Conservation (phyloP, 2,329 filamentous ascomycete species). For the Stenocarpella maydis region DNA sequence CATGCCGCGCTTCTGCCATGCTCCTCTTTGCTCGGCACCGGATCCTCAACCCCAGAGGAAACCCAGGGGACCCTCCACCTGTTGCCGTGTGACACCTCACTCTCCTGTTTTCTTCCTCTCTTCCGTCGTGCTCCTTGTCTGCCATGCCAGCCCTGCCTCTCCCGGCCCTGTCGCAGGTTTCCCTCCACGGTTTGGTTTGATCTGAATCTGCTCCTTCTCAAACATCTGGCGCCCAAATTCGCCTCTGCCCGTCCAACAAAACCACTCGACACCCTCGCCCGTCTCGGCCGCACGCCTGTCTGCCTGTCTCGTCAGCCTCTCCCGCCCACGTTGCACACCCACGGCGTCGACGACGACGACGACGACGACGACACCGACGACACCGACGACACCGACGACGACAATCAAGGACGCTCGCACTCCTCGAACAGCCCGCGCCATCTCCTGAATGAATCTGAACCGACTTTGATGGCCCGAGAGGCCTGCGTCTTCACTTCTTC, state of each 20-base stretch:
- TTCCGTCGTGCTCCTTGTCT: conserved; percentile 29
- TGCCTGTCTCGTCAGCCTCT: conserved; percentile 4
- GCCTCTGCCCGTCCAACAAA: conserved; percentile 24
- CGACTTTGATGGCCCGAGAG: conserved; percentile 51
- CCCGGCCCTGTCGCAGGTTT: conserved; percentile 33
- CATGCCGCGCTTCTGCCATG: conserved; percentile 24
- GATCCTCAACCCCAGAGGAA: conserved; percentile 6
- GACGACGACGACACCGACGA: neutral
- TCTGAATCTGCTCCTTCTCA: conserved; percentile 29
- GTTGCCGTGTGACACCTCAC: conserved; percentile 1
- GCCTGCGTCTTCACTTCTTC: conserved; percentile 44
- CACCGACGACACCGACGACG: conserved; percentile 29
- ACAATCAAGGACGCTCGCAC: neutral
- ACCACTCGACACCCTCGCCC: conserved; percentile 24
- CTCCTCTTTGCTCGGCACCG: conserved; percentile 23
- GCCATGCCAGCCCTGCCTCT: conserved; percentile 22
- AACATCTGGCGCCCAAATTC: conserved; percentile 13
- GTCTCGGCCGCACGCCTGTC: neutral
- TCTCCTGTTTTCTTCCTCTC: conserved; percentile 27
- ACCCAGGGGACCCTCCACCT: conserved; percentile 3
- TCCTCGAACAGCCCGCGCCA: conserved; percentile 1
- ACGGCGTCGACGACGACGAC: conserved; percentile 31
- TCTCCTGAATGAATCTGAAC: conserved; percentile 50
- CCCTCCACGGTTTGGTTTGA: conserved; percentile 33
- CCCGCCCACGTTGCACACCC: neutral